Evolutionary conservation across 768 basidiomycete genomes (phyloP).

Genomic region (Obba rivulosa): DNA sequence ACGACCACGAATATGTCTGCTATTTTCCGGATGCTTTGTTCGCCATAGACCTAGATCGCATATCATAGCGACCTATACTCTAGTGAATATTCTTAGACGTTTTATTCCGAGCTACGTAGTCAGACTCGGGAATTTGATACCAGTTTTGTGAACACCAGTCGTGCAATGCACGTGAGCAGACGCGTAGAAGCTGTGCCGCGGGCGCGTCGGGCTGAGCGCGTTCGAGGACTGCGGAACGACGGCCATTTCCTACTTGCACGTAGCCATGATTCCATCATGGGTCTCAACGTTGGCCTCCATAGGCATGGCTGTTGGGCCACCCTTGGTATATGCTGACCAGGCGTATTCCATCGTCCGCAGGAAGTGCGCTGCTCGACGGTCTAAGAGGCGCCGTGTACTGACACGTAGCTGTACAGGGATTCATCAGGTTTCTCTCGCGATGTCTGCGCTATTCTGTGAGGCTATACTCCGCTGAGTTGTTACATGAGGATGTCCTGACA

Average conservation of each 20-base stretch:
- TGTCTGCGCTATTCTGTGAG: constrained; percentile 78
- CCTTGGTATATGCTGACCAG: constrained; percentile 82
- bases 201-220: no score
- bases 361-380: constrained; percentile 38
- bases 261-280: constrained; percentile 49
- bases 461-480: constrained; percentile 6
- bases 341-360: constrained; percentile 75
- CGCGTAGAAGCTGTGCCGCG: no score
- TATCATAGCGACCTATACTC: no score
- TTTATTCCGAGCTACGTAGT: no score
- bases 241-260: not conserved
- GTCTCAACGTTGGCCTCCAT: constrained; percentile 62
- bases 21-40: no score
- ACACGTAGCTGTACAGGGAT: constrained; percentile 43
- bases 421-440: constrained; percentile 84
- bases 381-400: not conserved
- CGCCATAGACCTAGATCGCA: no score
- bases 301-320: constrained; percentile 83
- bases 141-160: no score
- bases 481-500: not conserved
- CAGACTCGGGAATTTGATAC: no score
- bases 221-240: not conserved
- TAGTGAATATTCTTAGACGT: no score
- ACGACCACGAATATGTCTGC: no score
- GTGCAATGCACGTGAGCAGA: constrained; percentile 1